phyloP scores from a whole-genome alignment of 495 filamentous ascomycete species.

The Penicillium cataractarum region DNA sequence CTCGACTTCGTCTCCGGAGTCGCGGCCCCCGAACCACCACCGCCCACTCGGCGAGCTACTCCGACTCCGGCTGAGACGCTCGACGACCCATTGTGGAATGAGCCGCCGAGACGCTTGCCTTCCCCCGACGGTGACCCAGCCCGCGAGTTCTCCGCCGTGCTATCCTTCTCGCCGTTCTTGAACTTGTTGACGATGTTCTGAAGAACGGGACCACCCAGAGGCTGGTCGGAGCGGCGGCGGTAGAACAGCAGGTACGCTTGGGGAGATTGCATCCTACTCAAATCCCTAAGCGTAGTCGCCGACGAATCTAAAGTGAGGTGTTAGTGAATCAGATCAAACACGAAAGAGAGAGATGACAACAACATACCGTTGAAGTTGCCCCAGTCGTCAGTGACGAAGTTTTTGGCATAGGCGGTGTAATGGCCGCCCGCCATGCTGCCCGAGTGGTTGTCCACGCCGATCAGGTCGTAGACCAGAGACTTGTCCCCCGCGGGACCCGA shows the following conservation, averaged over 20 bases:
- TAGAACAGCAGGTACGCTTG: slow-evolving; percentile 96
- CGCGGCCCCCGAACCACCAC: slow-evolving; percentile 57
- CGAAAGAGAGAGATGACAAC: not conserved
- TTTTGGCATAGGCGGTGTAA: slow-evolving; percentile 92
- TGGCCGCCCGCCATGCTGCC: slow-evolving; percentile 91
- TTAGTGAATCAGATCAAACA: slow-evolving; percentile 20
- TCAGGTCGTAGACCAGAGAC: slow-evolving; percentile 82
- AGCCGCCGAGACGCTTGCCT: slow-evolving; percentile 82
- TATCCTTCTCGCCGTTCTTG: slow-evolving; percentile 46
- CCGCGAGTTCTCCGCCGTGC: slow-evolving; percentile 51
- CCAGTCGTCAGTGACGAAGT: slow-evolving; percentile 82
- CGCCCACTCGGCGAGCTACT: slow-evolving; percentile 70
- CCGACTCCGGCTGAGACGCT: slow-evolving; percentile 76
- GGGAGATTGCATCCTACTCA: slow-evolving; percentile 39
- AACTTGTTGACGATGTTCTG: slow-evolving; percentile 64
- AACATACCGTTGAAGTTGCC: slow-evolving; percentile 91
- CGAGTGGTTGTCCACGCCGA: slow-evolving; percentile 93
- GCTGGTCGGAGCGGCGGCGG: slow-evolving; percentile 73
- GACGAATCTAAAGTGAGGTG: slow-evolving; percentile 61
- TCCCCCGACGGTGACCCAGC: slow-evolving; percentile 69
- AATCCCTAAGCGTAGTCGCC: slow-evolving; percentile 43
- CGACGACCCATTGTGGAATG: slow-evolving; percentile 84
- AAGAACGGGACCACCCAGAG: slow-evolving; percentile 78
- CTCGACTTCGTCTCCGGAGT: slow-evolving; percentile 35
- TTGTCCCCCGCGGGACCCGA: slow-evolving; percentile 77